Evolutionary conservation across 2,329 filamentous ascomycete species (phyloP), one percentile per base, ranked within the genome.

Genomic region (Beauveria bassiana): DNA sequence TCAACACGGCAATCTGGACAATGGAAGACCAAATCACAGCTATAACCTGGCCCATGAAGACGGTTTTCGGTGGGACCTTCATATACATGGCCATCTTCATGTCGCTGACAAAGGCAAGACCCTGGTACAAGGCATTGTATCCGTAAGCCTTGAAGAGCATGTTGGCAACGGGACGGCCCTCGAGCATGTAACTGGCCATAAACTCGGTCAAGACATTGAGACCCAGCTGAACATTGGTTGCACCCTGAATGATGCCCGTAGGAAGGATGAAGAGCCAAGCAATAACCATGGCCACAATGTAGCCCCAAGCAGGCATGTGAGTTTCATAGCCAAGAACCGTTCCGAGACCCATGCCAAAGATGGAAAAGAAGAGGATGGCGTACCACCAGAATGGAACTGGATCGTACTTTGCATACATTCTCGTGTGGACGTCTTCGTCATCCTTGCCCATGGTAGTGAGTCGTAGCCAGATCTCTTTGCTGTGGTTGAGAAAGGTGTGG

Each of bases 51-150:
- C 75, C 77, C 26, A 73, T 71, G 65, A 81, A 81, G 0, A 77
- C 68, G 0, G 75, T 78, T 3, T 74, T 71, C 0, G 74, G 75
- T 0, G 79, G 75, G 28, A 81, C 75, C 65, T 82, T 80, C 58
- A 81, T 70, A 66, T 81, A 80, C 55, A 78, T 75, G 1, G 72
- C 79, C 16, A 81, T 67, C 65, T 81, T 81, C 74, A 81, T 73
- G 64, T 81, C 78, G 49, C 74, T 71, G 0, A 74, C 72, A 61
- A 80, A 81, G 61, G 74, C 76, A 16, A 79, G 70, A 0, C 73
- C 77, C 57, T 79, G 77, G 24, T 73, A 73, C n/a, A 69, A 40
- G 6, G 49, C 63, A 3, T 58, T 65, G 55, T 61, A 66, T 9
- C 59, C 64, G 28, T 66, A 68, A 1, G 65, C 63, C 46, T 68